Conservation (phyloP, 345 rosid species). For the Kandelia obovata region DNA sequence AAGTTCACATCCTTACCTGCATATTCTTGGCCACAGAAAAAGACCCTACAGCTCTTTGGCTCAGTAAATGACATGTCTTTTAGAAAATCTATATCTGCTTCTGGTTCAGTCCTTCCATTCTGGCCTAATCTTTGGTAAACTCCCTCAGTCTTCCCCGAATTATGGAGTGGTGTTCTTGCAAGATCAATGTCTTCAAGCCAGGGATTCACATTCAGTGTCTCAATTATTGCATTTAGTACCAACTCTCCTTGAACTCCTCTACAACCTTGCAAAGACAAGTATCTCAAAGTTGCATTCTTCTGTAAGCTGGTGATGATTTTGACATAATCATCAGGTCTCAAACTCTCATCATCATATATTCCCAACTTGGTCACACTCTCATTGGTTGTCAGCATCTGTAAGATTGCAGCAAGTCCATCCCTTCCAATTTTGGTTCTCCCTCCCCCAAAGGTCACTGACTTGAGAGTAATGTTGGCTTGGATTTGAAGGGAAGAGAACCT, state of each 20-base stretch:
- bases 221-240: slow-evolving; percentile 60
- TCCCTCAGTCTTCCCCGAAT: slow-evolving; percentile 61
- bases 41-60: slow-evolving; percentile 77
- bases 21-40: slow-evolving; percentile 92
- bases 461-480: slow-evolving; percentile 80
- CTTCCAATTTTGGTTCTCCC: slow-evolving; percentile 64
- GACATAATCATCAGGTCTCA: slow-evolving; percentile 72
- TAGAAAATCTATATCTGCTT: slow-evolving; percentile 56
- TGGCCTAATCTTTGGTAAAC: slow-evolving; percentile 75
- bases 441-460: slow-evolving; percentile 67
- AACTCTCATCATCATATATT: slow-evolving; percentile 62
- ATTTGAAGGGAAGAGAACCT: slow-evolving; percentile 81
- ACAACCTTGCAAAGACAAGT: slow-evolving; percentile 79
- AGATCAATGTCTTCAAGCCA: slow-evolving; percentile 85
- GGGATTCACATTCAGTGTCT: slow-evolving; percentile 80
- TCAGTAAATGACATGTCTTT: slow-evolving; percentile 84
- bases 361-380: slow-evolving; percentile 63
- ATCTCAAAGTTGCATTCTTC: slow-evolving; percentile 69
- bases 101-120: slow-evolving; percentile 48
- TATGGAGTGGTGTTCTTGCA: slow-evolving; percentile 68
- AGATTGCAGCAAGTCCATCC: slow-evolving; percentile 71
- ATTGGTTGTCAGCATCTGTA: slow-evolving; percentile 70
- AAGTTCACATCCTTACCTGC: slow-evolving; percentile 45
- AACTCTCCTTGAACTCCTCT: slow-evolving; percentile 75
- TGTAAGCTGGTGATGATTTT: slow-evolving; percentile 65